phyloP scores from a whole-genome alignment of 306 rosid genomes.

The Gynostemma pentaphyllum region DNA sequence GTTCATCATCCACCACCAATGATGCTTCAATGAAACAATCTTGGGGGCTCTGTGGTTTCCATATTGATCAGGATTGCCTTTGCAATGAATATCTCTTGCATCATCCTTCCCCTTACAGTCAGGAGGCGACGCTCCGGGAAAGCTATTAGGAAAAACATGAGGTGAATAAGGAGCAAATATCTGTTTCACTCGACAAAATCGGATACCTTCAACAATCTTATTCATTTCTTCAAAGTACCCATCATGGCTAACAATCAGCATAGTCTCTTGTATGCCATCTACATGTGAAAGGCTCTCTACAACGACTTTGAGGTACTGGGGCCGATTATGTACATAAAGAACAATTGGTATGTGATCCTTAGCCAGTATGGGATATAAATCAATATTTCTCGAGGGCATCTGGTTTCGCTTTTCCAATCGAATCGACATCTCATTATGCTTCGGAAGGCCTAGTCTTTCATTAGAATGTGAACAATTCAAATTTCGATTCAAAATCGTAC shows the following conservation, averaged over 20 bases:
- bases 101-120: slow-evolving; percentile 69
- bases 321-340: slow-evolving; percentile 85
- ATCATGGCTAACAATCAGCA: slow-evolving; percentile 85
- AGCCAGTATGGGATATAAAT: slow-evolving; percentile 61
- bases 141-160: slow-evolving; percentile 50
- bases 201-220: slow-evolving; percentile 46
- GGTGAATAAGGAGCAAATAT: slow-evolving; percentile 88
- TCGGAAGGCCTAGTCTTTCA: no score
- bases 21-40: slow-evolving; percentile 92
- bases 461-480: no score
- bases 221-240: slow-evolving; percentile 81
- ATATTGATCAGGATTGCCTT: slow-evolving; percentile 82
- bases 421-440: slow-evolving; percentile 51
- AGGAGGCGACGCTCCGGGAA: slow-evolving; percentile 61
- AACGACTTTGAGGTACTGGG: slow-evolving; percentile 64
- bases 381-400: slow-evolving; percentile 65
- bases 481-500: no score
- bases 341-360: slow-evolving; percentile 57
- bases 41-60: slow-evolving; percentile 74
- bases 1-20: slow-evolving; percentile 99
- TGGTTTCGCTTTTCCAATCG: slow-evolving; percentile 47
- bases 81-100: slow-evolving; percentile 24
- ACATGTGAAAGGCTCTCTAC: slow-evolving; percentile 71
- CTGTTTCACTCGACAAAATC: slow-evolving; percentile 84
- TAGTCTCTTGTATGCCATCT: slow-evolving; percentile 71